Base-by-base conservation (phyloP, 257 asterid genomes). In the Nemophila menziesii region DNA sequence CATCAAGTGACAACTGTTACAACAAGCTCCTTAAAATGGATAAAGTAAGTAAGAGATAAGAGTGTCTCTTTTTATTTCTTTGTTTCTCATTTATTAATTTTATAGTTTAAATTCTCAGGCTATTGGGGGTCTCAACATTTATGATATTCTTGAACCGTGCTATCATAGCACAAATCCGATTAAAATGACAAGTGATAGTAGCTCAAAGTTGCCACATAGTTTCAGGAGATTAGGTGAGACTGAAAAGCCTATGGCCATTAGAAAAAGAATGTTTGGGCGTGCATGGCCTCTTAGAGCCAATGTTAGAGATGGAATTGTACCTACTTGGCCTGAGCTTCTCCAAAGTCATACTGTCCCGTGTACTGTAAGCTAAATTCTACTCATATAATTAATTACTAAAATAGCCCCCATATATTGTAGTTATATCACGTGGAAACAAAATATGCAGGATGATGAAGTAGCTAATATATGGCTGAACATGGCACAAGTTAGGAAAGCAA, bases 251-350 rank as follows among this genome's bases (percentile, higher is more conserved):
- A 70, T 78, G 55, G 79, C 79, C 6, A 82, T 84, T 11, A 66
- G 98, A 46, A 72, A 66, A 65, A 65, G 98, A 54, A 78, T 89
- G 63, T 89, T 89, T 52, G 98, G 98, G 0, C 92, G 98, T 38
- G 96, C 96, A 11, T 89, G 98, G 98, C 98, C 98, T 23, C 56
- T 67, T 39, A 65, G 90, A 74, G 96, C 98, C 50, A 92, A 86
- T 0, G 98, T 89, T 16, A 72, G 71, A 71, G 80, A 60, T 5
- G 98, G 98, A 37, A 62, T 55, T 46, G 93, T 89, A 52, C 95
- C 95, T 9, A 60, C 76, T 24, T 89, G 98, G 98, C 94, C 98
- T 0, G 64, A 89, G 47, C 79, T 89, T 68, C 69, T 76, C 53
- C 55, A 57, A 7, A 37, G 55, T 29, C 46, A 24, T 23, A 10